Conservation (phyloP, 305 asterid species). For the Fraxinus sp. region DNA sequence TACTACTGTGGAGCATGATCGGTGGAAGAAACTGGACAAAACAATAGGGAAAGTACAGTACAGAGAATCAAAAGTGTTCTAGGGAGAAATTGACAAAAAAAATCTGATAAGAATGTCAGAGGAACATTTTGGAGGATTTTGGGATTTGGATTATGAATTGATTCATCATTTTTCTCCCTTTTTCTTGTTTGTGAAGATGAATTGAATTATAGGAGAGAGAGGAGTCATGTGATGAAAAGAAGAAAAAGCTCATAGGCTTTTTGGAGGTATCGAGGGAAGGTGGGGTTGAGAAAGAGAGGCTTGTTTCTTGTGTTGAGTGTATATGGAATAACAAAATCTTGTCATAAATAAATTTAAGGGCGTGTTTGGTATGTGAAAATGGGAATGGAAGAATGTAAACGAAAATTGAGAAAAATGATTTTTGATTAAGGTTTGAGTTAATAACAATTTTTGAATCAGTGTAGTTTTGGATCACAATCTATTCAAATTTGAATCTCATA, state of each 20-base stretch:
- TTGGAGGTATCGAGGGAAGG: conserved; percentile 30
- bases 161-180: not conserved
- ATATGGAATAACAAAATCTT: conserved; percentile 17
- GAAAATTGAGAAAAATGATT: not conserved
- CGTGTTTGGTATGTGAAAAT: conserved; percentile 15
- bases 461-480: not conserved
- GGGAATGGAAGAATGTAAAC: not conserved
- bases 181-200: conserved; percentile 8
- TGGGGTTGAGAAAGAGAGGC: conserved; percentile 36
- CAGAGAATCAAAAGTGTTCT: conserved; percentile 41
- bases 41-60: not conserved
- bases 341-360: not conserved
- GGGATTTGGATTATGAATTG: not conserved
- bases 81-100: conserved; percentile 45
- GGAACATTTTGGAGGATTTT: not conserved
- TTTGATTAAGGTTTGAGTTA: not conserved
- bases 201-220: conserved; percentile 13
- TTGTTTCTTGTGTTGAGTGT: conserved; percentile 38
- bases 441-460: not conserved
- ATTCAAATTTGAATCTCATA: not conserved
- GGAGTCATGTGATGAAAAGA: not conserved
- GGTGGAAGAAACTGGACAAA: not conserved
- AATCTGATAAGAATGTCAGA: conserved; percentile 19
- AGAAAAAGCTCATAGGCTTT: conserved; percentile 9
- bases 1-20: conserved; percentile 39